Evolutionary conservation across 371 early-diverging fungal species (phyloP), one percentile per base, ranked within the genome.

Genomic region (Sporodiniella umbellata): DNA sequence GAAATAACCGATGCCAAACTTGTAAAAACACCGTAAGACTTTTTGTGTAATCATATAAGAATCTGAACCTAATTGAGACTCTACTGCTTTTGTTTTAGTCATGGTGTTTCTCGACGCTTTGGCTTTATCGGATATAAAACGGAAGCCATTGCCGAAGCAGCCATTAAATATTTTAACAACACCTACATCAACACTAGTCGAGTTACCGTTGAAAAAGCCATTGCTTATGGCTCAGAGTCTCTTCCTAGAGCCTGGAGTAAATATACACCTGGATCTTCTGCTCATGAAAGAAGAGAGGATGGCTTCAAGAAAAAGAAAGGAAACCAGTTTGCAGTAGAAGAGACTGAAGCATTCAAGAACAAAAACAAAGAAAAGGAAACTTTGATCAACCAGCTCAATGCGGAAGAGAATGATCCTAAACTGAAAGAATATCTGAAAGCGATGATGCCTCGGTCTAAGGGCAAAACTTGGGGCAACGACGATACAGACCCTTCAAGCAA

Each of bases 381-480:
- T 5, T 76, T 80, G 54, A 59, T 86, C 42, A 54, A 71, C 14
- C 63, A 75, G 21, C 68, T 90, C 17, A 82, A 80, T 42, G 86
- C 81, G 22, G 77, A 80, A 51, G 71, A 85, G 15, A 66, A 60
- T 1, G 90, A 94, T 63, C 84, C 87, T 11, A 86, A 90, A 56
- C 76, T 98, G 48, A 75, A 83, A 38, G 96, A 96, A 66, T 98
- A 87, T 66, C 62, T 96, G 64, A 86, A 92, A 58, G 92, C 94
- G 24, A 93, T 95, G 94, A 40, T 59, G 1, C 72, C 87, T 28
- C 80, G 95, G 33, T 78, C 89, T 0, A 80, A 80, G 48, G 77
- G 84, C 50, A 82, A 87, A 55, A 92, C 94, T 1, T 97, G 98
- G 98, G 86, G 88, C 4, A 96, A 97, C 67, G 96, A 97, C 47